Base-by-base conservation (phyloP, 768 basidiomycete genomes). In the Sporobolomyces phaffii region DNA sequence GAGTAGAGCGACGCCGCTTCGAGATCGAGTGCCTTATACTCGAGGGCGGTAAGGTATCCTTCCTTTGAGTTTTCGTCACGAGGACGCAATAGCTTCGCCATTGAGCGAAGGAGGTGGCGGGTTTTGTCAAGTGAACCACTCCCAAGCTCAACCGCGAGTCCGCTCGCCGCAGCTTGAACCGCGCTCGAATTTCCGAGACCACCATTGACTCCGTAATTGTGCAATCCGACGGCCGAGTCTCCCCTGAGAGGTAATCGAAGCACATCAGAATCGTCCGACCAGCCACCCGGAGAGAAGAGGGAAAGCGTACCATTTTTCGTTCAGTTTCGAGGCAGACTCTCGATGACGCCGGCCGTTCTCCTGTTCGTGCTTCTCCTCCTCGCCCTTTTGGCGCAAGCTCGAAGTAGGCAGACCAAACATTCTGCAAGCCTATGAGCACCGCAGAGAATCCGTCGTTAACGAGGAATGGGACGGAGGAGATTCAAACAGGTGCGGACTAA, bases 1-100 rank as follows among this genome's bases (percentile, higher is more conserved):
- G 91, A 86, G 64, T 85, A 83, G 29, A 98, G 85, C 75, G 96
- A 92, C 52, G 83, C 84, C 72, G 87, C 82, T 77, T 96, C 91
- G 34, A 98, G 85, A 75, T 98, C 96, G 58, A 99, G 87, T 24
- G 72, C 50, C 69, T 64, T 43, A 75, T 76, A 58, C 47, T 68
- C 58, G 51, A 68, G 44, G 1, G 36, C 29, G 24, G 57, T 9
- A 28, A 68, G 44, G 18, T 38, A 9, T 8, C 47, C 48, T 3
- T 36, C 11, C 48, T 34, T 34, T 7, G 38, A 22, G 13, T 28
- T 24, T 17, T 58, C 34, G 24, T 43, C 15, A 29, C 34, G 33
- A 5, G 61, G 58, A 36, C 62, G 38, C 3, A 84, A 77, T 33
- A 79, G 79, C 22, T 90, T 84, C 22, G 93, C 80, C 2, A 88